Evolutionary conservation across 345 rosid species (phyloP).

Genomic region (Aethionema arabicum): DNA sequence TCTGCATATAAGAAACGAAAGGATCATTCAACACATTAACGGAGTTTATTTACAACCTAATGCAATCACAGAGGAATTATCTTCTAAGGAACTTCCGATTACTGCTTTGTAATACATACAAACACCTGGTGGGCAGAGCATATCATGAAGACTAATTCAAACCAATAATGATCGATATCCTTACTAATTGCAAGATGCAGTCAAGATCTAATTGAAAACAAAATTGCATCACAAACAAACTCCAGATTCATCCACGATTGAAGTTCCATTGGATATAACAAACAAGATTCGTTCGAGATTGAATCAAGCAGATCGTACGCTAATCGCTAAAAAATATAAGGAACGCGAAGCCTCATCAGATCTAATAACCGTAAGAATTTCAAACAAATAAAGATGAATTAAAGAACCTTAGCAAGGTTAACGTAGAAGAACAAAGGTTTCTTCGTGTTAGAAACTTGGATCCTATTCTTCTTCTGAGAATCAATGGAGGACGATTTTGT

Average conservation of each 20-base stretch:
- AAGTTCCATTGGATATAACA: not conserved
- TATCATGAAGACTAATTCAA: not conserved
- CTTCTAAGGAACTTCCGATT: not conserved
- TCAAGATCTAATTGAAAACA: not conserved
- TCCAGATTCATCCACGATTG: not conserved
- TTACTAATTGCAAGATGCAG: not conserved
- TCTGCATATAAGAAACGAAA: constrained; percentile 44
- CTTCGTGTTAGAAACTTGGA: constrained; percentile 68
- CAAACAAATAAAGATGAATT: constrained; percentile 1
- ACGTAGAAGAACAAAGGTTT: constrained; percentile 68
- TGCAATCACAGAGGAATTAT: not conserved
- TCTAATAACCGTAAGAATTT: not conserved
- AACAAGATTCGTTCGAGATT: not conserved
- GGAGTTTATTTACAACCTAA: not conserved
- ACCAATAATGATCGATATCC: not conserved
- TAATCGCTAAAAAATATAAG: not conserved
- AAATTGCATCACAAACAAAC: constrained; percentile 1
- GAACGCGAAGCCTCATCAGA: not conserved
- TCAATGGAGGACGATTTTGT: constrained; percentile 18
- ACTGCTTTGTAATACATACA: constrained; percentile 3
- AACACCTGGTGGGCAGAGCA: constrained; percentile 13
- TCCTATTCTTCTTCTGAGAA: constrained; percentile 58
- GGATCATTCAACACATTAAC: not conserved
- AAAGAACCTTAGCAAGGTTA: constrained; percentile 58
- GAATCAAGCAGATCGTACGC: constrained; percentile 6